Evolutionary conservation across 352 stramenopile species (phyloP), one percentile per base, ranked within the genome.

Genomic region (Elongisporangium prolatum): DNA sequence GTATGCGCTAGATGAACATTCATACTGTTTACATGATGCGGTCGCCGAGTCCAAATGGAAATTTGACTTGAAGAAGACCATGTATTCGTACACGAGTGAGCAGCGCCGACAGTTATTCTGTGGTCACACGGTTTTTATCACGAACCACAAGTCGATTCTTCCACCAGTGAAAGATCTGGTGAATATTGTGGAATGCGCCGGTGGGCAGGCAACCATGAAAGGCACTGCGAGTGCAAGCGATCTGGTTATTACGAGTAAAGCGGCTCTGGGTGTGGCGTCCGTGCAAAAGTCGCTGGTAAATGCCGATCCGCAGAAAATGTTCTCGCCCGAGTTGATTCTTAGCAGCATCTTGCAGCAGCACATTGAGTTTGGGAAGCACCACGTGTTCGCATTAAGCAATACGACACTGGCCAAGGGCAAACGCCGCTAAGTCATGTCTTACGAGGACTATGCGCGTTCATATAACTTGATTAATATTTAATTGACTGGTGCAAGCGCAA

Each of bases 31-130:
- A 2, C 69, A 71, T 20, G 75, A 86, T 50, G 56, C 59, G 3
- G 64, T 52, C n/a, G 74, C 72, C 7, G 67, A 86, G 50, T 57
- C 59, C 20, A 77, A 85, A 63, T 85, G 75, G 75, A 44, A 67
- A 18, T 81, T 85, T 57, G 69, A 69, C 52, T 47, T 85, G 44
- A 65, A 68, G 25, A 56, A 72, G 21, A 82, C 71, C 10, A 84
- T 84, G 74, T 84, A 84, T 40, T 54, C 67, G 10, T 61, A 69
- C 20, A 61, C 64, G 2, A 60, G 62, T 24, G 44, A 21, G 2
- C 16, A 71, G 21, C 65, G 74, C 20, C 65, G 61, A 0, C 22
- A 57, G 50, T 63, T 84, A 7, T 71, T 84, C 44, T 50, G 44
- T 1, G 74, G 65, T 5, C 50, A 66, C 16, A 61, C 49, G 2